Evolutionary conservation across 805 yeast genomes (phyloP).

Genomic region (Pichia paraexigua): DNA sequence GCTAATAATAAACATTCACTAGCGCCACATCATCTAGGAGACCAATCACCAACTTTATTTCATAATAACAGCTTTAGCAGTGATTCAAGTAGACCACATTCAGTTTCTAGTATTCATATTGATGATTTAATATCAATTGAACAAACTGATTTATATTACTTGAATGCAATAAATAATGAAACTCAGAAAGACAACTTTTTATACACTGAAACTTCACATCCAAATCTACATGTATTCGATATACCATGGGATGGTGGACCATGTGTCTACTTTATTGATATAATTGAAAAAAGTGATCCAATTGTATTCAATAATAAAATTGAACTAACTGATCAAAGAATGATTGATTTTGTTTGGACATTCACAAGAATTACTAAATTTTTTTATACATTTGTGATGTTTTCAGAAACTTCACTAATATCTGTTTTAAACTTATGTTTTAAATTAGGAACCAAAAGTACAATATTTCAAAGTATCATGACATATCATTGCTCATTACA

Average conservation of each 20-base stretch:
- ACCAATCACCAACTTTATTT: neutral
- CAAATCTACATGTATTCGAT: slow-evolving; percentile 5
- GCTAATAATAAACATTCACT: neutral
- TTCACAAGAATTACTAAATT: slow-evolving; percentile 4
- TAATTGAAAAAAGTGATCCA: slow-evolving; percentile 8
- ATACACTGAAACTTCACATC: slow-evolving; percentile 3
- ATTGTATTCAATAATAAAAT: neutral
- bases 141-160: neutral
- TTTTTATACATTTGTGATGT: slow-evolving; percentile 7
- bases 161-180: neutral
- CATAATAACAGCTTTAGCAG: neutral
- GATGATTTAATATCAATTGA: slow-evolving; percentile 5
- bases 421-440: slow-evolving; percentile 3
- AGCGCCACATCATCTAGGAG: neutral
- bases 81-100: neutral
- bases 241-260: slow-evolving; percentile 6
- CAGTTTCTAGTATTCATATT: neutral
- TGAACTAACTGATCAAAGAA: neutral
- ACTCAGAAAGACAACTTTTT: neutral
- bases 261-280: neutral
- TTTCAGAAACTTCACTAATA: slow-evolving; percentile 3
- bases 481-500: slow-evolving; percentile 10
- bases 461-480: slow-evolving; percentile 11
- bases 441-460: slow-evolving; percentile 3
- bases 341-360: slow-evolving; percentile 13